Evolutionary conservation across 306 rosid species (phyloP).

Genomic region (Nissolia schottii): DNA sequence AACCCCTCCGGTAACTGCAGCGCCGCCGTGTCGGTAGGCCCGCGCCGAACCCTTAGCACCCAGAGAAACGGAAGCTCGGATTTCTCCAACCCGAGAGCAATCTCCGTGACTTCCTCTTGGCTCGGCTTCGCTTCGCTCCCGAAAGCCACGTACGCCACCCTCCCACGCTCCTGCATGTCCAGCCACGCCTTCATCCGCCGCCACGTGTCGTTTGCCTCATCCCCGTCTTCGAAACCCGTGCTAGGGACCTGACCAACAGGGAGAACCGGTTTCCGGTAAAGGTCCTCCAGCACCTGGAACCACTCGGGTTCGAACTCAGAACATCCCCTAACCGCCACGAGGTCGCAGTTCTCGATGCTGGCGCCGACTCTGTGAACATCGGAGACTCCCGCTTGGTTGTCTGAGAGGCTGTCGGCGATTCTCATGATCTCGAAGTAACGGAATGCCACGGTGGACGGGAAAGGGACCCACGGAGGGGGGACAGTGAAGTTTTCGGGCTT

Average conservation of each 20-base stretch:
- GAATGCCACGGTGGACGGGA: conserved; percentile 16
- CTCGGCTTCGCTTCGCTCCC: conserved; percentile 47
- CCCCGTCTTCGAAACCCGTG: not conserved
- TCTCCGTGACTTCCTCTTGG: conserved; percentile 32
- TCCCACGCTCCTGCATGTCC: conserved; percentile 24
- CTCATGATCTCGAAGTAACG: conserved; percentile 27
- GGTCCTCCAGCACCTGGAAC: conserved; percentile 15
- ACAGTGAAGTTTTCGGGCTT: conserved; percentile 16
- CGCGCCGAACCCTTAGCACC: conserved; percentile 26
- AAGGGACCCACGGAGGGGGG: conserved; percentile 33
- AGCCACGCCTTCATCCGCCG: conserved; percentile 28
- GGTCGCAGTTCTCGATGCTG: not conserved
- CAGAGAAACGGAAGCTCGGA: conserved; percentile 38
- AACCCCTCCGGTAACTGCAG: conserved; percentile 42
- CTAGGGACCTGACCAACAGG: conserved; percentile 25
- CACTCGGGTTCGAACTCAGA: conserved; percentile 27
- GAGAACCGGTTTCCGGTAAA: conserved; percentile 16
- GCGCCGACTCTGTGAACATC: too few relatives aligned
- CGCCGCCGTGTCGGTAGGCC: not conserved
- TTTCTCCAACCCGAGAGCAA: conserved; percentile 45
- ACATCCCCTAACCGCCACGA: conserved; percentile 12
- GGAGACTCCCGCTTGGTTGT: not conserved
- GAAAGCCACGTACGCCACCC: conserved; percentile 50
- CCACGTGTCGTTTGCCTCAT: not conserved
- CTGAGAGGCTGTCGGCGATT: not conserved